Percentiles rank a stretch among this genome's conserved stretches.
Evolutionary conservation across 129 eudicot species (phyloP).

Genomic region (Lactuca sativa): DNA sequence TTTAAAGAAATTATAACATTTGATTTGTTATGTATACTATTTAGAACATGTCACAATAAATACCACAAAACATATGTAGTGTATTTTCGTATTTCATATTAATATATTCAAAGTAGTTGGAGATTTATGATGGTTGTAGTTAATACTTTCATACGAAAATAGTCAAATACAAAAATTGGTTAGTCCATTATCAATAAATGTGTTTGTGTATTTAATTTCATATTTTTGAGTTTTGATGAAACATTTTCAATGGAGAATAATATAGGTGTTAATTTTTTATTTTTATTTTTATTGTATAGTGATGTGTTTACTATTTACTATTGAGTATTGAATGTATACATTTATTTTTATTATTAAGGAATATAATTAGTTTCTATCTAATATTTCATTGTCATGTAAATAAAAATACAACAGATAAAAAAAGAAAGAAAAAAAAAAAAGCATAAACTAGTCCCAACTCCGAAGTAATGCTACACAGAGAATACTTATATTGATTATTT

Average conservation of each 20-base stretch:
- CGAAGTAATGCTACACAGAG: no score
- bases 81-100: neutral
- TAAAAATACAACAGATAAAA: no score
- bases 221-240: slow-evolving; percentile 3
- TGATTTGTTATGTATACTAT: neutral
- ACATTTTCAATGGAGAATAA: slow-evolving; percentile 1
- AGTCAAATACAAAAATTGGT: slow-evolving; percentile 17
- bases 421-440: no score
- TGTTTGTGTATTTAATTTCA: slow-evolving; percentile 14
- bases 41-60: slow-evolving; percentile 19
- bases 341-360: neutral
- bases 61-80: neutral
- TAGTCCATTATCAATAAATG: slow-evolving; percentile 27
- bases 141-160: slow-evolving; percentile 24
- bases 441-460: no score
- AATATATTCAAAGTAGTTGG: slow-evolving; percentile 25
- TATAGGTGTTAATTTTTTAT: neutral
- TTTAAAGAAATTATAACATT: neutral
- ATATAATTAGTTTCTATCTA: no score
- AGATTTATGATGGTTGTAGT: slow-evolving; percentile 31
- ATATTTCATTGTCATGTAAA: no score
- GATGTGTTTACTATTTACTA: neutral
- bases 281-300: no score
- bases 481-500: no score
- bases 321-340: neutral